Base-by-base conservation (phyloP, 2,329 filamentous ascomycete genomes). In the Metarhizium anisopliae region DNA sequence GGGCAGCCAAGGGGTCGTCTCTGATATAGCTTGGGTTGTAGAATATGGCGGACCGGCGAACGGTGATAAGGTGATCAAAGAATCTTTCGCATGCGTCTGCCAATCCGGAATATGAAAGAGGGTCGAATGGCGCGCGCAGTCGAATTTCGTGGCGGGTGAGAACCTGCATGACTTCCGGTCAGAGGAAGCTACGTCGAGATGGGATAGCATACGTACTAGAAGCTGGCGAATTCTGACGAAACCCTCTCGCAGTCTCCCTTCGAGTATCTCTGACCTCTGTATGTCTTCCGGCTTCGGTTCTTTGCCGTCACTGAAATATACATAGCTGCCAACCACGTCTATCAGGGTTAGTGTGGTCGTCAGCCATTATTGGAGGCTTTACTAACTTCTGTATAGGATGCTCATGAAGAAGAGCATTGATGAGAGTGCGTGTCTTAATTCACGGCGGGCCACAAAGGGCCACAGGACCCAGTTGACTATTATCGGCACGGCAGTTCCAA, bases 401-500 rank as follows among this genome's bases (percentile, higher is more conserved):
- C 78, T 80, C 56, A 77, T 74, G 61, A 82, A 81, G 51, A 82
- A 78, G 60, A 84, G 70, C 78, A 81, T 83, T 2, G 74, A 71
- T 0, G 80, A 79, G 2, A 82, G 64, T 0, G 78, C 79, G 56
- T 77, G 78, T 25, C 81, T 70, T 14, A 84, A 71, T 63, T 83
- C 81, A 60, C 83, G 80, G 13, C 81, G 72, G 11, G 81, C 81
- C 5, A 84, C 74, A 59, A 84, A 84, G 2, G 81, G 81, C 81
- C 81, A 84, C 3, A 84, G 67, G 13, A 81, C 62, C 80, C 80
- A 84, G 59, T 83, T 84, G 14, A 83, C 74, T 1, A 81, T 58
- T 11, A 83, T 71, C 0, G 81, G 79, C 1, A 76, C 72, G 1
- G 79, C 70, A 3, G 81, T 76, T 2, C 81, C 81, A 25, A 82